Percentiles rank a stretch among this genome's conserved stretches.
These are phyloP conservation scores for Golubevia pallescens DNA, from an alignment of 1,284 basidiomycete genomes.

Conservation along the genomic window DNA sequence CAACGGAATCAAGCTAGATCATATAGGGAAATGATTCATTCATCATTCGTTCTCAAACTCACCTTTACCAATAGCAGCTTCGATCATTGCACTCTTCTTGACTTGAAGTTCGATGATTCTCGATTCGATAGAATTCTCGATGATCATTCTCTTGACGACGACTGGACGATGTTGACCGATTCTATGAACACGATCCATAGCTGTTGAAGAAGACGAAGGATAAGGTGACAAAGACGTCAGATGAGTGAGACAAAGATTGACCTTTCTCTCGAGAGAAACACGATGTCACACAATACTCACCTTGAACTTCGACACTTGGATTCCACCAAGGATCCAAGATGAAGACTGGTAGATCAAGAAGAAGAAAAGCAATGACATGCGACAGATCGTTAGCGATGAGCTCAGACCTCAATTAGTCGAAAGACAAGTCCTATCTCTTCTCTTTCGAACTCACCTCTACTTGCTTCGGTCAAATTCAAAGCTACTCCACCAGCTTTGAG, in stretches of 20 bases:
- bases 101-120: too few relatives aligned
- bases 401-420: too few relatives aligned
- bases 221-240: not conserved
- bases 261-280: not conserved
- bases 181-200: constrained; percentile 69
- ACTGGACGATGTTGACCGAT: constrained; percentile 90
- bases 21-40: too few relatives aligned
- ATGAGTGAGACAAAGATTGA: not conserved
- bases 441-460: constrained; percentile 5
- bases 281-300: constrained; percentile 34
- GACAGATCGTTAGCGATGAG: too few relatives aligned
- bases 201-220: not conserved
- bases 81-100: constrained; percentile 62
- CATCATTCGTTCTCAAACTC: not conserved
- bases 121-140: constrained; percentile 95
- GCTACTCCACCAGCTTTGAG: constrained; percentile 97
- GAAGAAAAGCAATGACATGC: too few relatives aligned
- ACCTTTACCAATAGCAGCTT: constrained; percentile 58
- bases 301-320: constrained; percentile 35
- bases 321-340: constrained; percentile 66
- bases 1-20: too few relatives aligned
- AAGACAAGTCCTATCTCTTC: too few relatives aligned
- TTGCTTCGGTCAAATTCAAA: constrained; percentile 60
- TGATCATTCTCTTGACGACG: constrained; percentile 87
- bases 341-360: constrained; percentile 78